Evolutionary conservation across 208 protist genomes (phyloP).

Genomic region (Phytomonas francai): DNA sequence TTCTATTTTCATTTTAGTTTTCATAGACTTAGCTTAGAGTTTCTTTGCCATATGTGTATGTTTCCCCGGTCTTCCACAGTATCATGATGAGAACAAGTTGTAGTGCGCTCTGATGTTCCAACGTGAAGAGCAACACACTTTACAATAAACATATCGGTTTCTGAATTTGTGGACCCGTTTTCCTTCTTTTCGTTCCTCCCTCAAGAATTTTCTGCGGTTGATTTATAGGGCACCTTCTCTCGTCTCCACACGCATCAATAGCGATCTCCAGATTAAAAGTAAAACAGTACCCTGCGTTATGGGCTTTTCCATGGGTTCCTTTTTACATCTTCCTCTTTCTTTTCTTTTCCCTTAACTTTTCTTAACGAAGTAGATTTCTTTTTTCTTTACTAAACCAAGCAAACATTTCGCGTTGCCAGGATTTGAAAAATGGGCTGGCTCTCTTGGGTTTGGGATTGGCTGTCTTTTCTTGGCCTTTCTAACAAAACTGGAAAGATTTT

Average conservation of each 20-base stretch:
- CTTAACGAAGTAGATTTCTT: not conserved
- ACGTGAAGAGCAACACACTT: not conserved
- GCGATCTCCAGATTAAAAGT: not conserved
- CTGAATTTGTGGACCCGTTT: not conserved
- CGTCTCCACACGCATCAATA: not conserved
- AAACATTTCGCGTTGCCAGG: not conserved
- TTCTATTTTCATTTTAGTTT: not conserved
- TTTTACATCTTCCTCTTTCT: not conserved
- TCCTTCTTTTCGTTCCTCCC: not conserved
- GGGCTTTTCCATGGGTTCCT: not conserved
- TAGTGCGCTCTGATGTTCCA: not conserved
- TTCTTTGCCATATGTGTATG: not conserved
- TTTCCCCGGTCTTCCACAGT: not conserved
- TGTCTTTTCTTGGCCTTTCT: constrained; percentile 87
- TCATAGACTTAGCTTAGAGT: not conserved
- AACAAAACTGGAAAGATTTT: constrained; percentile 94
- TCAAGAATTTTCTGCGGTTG: no score
- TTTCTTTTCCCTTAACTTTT: constrained; percentile 6
- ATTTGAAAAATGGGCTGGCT: constrained; percentile 54
- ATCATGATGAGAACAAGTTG: not conserved
- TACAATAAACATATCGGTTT: not conserved
- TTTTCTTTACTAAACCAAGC: not conserved
- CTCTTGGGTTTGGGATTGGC: constrained; percentile 90
- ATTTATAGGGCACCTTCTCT: not conserved
- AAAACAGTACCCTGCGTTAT: not conserved